Evolutionary conservation across 306 rosid genomes (phyloP).

Genomic region (Leucaena leucocephala): DNA sequence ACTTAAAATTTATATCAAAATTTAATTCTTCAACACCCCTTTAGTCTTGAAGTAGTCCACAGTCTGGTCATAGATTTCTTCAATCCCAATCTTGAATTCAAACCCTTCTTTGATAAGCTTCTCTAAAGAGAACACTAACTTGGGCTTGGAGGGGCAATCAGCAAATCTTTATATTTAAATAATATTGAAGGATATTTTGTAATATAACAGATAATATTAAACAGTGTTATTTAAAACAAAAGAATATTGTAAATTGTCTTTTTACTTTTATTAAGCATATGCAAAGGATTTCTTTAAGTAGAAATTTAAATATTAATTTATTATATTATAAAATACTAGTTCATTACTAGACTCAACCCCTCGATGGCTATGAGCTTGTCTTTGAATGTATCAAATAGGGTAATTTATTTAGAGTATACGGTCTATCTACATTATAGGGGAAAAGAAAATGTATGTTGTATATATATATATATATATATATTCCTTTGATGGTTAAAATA

Average conservation of each 20-base stretch:
- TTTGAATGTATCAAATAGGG: background rate
- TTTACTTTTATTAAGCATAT: too few species aligned
- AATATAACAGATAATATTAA: background rate
- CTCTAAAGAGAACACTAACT: slow-evolving; percentile 61
- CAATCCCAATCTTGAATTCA: slow-evolving; percentile 63
- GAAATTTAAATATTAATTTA: too few species aligned
- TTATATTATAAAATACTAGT: too few species aligned
- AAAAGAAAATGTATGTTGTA: background rate
- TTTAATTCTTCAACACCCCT: slow-evolving; percentile 53
- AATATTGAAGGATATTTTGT: background rate
- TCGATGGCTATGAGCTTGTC: too few species aligned
- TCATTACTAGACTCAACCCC: too few species aligned
- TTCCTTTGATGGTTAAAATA: too few species aligned
- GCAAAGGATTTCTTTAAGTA: too few species aligned
- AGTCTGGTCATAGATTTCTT: slow-evolving; percentile 64
- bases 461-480: too few species aligned
- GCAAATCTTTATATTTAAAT: slow-evolving; percentile 53
- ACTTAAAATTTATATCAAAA: slow-evolving; percentile 13
- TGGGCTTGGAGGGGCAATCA: slow-evolving; percentile 62
- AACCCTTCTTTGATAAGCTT: slow-evolving; percentile 82
- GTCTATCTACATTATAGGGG: background rate
- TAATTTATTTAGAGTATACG: background rate
- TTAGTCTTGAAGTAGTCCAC: slow-evolving; percentile 69
- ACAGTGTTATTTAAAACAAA: background rate
- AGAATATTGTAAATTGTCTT: background rate